Evolutionary conservation across 2,329 filamentous ascomycete genomes (phyloP), one percentile per base, ranked within the genome.

Genomic region (Epichloe baconii): DNA sequence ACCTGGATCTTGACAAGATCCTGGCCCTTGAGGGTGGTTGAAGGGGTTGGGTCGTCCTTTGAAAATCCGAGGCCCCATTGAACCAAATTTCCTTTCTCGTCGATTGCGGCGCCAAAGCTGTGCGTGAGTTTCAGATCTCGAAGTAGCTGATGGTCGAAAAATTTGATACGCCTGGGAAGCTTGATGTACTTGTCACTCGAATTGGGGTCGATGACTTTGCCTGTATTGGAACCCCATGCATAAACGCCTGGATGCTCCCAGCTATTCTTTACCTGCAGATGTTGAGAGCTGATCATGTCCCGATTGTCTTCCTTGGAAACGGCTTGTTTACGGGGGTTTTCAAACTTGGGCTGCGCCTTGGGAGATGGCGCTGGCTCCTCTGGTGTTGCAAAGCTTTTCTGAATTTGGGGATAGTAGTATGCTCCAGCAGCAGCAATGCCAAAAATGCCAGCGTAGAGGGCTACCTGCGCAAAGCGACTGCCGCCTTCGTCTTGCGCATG

Each of bases 31-130:
- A 98, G 69, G 0, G 91, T 96, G 47, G 76, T 71, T 1, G 75
- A 75, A 0, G 91, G 93, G 34, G 74, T 70, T 10, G 73, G 77
- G 34, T 79, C 72, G 4, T 79, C 74, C 51, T 78, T 74, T 6
- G 84, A 85, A 64, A 85, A 96, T 3, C 76, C 87, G 3, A 76
- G 75, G 1, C 93, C 93, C 93, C 93, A 98, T 69, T 97, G 90
- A 12, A 96, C 74, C 44, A 98, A 67, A 64, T 97, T 86, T 4
- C 93, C 93, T 55, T 84, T 82, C 64, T 96, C 90, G 4, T 83
- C 85, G 41, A 97, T 83, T 10, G 93, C 93, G 4, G 83, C 91
- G 8, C 88, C 93, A 63, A 94, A 90, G 41, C 80, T 79, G 50
- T 80, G 77, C 53, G 89, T 87, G 47, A 97, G 70, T 70, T 95